Conservation (phyloP, 2,329 filamentous ascomycete genomes). For the Colletotrichum brevisporum region DNA sequence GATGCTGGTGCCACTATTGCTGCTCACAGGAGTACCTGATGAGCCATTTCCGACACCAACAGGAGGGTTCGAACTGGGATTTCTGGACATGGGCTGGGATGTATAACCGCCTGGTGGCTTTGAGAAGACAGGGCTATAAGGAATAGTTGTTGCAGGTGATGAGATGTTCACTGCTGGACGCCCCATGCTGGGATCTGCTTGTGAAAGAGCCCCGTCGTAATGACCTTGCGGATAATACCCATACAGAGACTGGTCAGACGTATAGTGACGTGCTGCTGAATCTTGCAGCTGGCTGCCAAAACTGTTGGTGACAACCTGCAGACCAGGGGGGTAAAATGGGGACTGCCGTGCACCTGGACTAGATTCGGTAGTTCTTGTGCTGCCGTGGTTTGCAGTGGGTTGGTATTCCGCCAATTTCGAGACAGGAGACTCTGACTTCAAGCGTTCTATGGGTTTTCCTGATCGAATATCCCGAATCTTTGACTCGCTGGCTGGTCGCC, state of each 20-base stretch:
- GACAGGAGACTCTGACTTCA: background rate
- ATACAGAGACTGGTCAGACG: constrained; percentile 28
- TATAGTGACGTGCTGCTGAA: constrained; percentile 40
- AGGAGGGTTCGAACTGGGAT: constrained; percentile 52
- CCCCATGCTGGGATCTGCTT: constrained; percentile 2
- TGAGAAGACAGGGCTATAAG: constrained; percentile 43
- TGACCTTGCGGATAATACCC: background rate
- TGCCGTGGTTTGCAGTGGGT: constrained; percentile 27
- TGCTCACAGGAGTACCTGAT: constrained; percentile 38
- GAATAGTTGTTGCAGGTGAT: constrained; percentile 38
- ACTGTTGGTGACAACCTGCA: constrained; percentile 34
- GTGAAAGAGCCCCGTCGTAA: constrained; percentile 29
- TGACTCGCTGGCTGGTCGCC: constrained; percentile 1
- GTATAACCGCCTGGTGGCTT: constrained; percentile 56
- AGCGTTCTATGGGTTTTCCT: background rate
- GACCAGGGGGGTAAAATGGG: constrained; percentile 47
- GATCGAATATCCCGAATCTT: background rate
- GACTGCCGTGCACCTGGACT: constrained; percentile 47
- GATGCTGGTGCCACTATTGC: constrained; percentile 38
- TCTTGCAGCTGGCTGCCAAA: constrained; percentile 18
- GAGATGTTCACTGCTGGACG: constrained; percentile 41
- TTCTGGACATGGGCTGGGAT: constrained; percentile 65
- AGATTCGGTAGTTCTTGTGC: constrained; percentile 50
- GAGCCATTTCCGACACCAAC: constrained; percentile 11
- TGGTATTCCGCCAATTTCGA: background rate